Percentiles rank a stretch among this genome's conserved stretches.
Conservation (phyloP, 352 stramenopile species). For the Pythium plurisporium region DNA sequence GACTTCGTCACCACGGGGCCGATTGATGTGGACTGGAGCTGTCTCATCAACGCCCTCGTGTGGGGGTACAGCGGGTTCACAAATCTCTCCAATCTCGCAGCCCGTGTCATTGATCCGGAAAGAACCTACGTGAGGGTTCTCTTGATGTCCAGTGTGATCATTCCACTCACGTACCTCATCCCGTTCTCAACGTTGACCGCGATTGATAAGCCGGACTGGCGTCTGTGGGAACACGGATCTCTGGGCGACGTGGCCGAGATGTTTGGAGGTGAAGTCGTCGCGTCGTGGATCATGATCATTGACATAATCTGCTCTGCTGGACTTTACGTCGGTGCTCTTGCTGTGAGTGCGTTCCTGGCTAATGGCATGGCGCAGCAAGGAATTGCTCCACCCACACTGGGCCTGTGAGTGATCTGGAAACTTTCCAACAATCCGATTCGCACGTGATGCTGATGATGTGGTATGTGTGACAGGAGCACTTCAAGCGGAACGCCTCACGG, state of each 20-base stretch:
- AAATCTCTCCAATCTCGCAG: conserved; percentile 50
- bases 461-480: conserved; percentile 22
- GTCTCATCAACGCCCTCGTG: conserved; percentile 34
- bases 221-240: conserved; percentile 33
- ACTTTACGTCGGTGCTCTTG: conserved; percentile 41
- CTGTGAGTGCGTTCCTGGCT: conserved; percentile 48
- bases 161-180: conserved; percentile 46
- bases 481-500: conserved; percentile 25
- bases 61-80: conserved; percentile 57
- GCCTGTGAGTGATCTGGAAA: no score
- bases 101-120: conserved; percentile 32
- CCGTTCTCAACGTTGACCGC: conserved; percentile 33
- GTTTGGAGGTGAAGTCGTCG: conserved; percentile 32
- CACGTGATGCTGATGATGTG: no score
- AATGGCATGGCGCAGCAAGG: conserved; percentile 49
- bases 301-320: conserved; percentile 34
- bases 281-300: conserved; percentile 29
- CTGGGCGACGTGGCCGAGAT: conserved; percentile 31
- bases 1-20: conserved; percentile 9
- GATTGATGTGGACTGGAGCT: conserved; percentile 20
- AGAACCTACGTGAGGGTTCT: conserved; percentile 40
- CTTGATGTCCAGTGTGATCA: conserved; percentile 30
- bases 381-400: conserved; percentile 41
- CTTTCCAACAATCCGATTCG: no score
- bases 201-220: conserved; percentile 39